These are phyloP conservation scores for Hygrocybe punicea DNA, from an alignment of 768 basidiomycete species.

Conservation along the genomic window DNA sequence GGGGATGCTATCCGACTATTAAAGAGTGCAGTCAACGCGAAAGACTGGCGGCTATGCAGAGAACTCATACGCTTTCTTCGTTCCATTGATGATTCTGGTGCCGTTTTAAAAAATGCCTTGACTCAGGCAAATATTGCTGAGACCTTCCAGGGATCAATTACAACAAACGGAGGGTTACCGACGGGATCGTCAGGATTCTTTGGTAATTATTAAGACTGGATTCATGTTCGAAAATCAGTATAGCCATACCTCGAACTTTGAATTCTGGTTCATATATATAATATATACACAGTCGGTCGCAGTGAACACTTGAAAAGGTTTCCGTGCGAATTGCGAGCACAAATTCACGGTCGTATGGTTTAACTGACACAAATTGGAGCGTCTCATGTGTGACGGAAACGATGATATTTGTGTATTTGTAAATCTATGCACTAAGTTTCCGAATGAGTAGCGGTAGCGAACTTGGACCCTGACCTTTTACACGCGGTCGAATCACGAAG, in stretches of 20 bases:
- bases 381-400: too few relatives aligned
- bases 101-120: constrained; percentile 61
- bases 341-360: too few relatives aligned
- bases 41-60: constrained; percentile 88
- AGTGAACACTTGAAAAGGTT: too few relatives aligned
- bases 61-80: constrained; percentile 90
- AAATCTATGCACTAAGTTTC: constrained; percentile 12
- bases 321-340: too few relatives aligned
- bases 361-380: too few relatives aligned
- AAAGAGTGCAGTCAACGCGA: constrained; percentile 65
- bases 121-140: constrained; percentile 43
- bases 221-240: too few relatives aligned
- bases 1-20: constrained; percentile 80
- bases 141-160: neutral
- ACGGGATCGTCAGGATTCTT: too few relatives aligned
- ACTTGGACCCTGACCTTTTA: constrained; percentile 50
- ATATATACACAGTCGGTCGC: too few relatives aligned
- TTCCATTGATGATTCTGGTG: constrained; percentile 85
- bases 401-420: too few relatives aligned
- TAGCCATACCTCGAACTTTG: too few relatives aligned
- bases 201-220: too few relatives aligned
- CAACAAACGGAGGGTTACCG: neutral
- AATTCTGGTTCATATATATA: too few relatives aligned
- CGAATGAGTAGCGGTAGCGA: constrained; percentile 55
- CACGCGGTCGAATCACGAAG: constrained; percentile 59